phyloP scores from a whole-genome alignment of 331 rosid species.

The Saraca asoca region DNA sequence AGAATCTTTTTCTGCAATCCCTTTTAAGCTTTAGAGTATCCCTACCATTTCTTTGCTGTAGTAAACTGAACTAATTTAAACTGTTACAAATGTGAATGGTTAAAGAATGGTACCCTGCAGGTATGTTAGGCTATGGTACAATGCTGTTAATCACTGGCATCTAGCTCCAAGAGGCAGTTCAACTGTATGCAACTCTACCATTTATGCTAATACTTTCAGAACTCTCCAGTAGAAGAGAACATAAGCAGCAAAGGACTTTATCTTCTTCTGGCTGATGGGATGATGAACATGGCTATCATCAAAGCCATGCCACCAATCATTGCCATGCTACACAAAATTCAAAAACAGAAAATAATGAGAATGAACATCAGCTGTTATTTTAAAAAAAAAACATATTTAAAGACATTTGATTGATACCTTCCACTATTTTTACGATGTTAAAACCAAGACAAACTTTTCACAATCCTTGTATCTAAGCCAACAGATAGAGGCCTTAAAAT shows the following conservation, averaged over 20 bases:
- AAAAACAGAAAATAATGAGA: slow-evolving; percentile 27
- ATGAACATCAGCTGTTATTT: slow-evolving; percentile 30
- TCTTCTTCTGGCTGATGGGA: slow-evolving; percentile 82
- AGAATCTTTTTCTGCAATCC: slow-evolving; percentile 41
- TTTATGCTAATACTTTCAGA: slow-evolving; percentile 45
- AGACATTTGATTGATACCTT: slow-evolving; percentile 7
- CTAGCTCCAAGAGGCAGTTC: slow-evolving; percentile 38
- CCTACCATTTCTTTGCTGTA: slow-evolving; percentile 35
- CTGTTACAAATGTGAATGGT: slow-evolving; percentile 24
- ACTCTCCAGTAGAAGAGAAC: slow-evolving; percentile 96
- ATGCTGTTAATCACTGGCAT: slow-evolving; percentile 45
- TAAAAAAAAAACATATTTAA: background rate
- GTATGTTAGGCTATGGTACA: slow-evolving; percentile 42
- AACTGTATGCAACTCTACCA: slow-evolving; percentile 38
- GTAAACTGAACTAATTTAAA: slow-evolving; percentile 38
- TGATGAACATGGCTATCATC: slow-evolving; percentile 86
- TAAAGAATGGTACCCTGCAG: slow-evolving; percentile 50
- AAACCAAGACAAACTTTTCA: slow-evolving; percentile 29
- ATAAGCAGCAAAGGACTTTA: slow-evolving; percentile 92
- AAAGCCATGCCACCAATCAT: slow-evolving; percentile 89
- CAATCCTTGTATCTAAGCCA: slow-evolving; percentile 20
- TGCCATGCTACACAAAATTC: slow-evolving; percentile 69
- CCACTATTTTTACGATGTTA: slow-evolving; percentile 22
- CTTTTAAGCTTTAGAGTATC: slow-evolving; percentile 30
- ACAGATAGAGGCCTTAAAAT: slow-evolving; percentile 25